Evolutionary conservation across 1,139 yeast species (phyloP).

Genomic region (Geotrichum citri-aurantii): DNA sequence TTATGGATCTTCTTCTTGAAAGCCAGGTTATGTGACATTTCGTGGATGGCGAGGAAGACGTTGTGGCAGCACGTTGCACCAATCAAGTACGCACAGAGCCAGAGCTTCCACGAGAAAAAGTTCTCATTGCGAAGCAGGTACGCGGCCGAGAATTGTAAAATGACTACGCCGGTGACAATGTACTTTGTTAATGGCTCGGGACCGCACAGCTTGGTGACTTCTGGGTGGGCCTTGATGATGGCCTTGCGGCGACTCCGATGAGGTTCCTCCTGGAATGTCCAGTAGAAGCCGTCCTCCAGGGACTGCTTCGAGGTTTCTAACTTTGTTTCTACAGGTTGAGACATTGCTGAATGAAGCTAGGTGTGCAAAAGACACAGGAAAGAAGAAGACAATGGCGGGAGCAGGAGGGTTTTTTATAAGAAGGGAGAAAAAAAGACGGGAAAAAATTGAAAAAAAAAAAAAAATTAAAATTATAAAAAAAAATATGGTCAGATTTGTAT

Average conservation of each 20-base stretch:
- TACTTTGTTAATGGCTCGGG: conserved; percentile 83
- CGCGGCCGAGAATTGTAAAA: conserved; percentile 59
- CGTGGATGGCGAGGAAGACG: conserved; percentile 81
- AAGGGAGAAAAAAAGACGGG: background rate
- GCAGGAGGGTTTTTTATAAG: background rate
- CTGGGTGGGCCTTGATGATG: conserved; percentile 71
- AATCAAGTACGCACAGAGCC: conserved; percentile 61
- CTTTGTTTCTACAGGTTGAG: background rate
- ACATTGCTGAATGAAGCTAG: background rate
- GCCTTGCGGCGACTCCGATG: conserved; percentile 68
- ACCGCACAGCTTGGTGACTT: conserved; percentile 74
- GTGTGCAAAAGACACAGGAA: background rate
- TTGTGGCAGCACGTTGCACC: conserved; percentile 89
- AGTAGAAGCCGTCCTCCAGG: conserved; percentile 45
- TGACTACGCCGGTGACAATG: conserved; percentile 58
- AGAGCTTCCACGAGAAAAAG: conserved; percentile 51
- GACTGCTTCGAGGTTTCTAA: background rate
- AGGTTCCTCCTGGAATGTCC: conserved; percentile 81
- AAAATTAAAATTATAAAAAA: background rate
- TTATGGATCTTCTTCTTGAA: conserved; percentile 75
- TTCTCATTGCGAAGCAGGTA: conserved; percentile 52
- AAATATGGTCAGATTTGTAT: background rate
- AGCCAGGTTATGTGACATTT: conserved; percentile 77
- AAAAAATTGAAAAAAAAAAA: background rate
- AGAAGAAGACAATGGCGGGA: background rate